Evolutionary conservation across 1,139 yeast species (phyloP).

Genomic region (Pichia inconspicua): DNA sequence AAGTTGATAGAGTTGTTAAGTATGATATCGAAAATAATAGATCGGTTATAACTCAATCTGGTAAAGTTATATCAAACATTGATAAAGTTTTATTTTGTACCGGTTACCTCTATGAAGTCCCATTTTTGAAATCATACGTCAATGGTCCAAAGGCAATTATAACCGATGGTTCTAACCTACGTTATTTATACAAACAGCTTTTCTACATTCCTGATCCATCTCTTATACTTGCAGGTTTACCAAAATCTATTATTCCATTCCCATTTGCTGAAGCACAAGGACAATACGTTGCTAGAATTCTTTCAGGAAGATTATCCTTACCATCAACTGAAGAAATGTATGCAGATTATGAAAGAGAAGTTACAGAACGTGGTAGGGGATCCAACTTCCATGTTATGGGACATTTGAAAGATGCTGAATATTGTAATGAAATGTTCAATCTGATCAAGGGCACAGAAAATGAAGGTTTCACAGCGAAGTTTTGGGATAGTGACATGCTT

Average conservation of each 20-base stretch:
- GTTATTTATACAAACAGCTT: slow-evolving; percentile 36
- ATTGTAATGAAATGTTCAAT: slow-evolving; percentile 24
- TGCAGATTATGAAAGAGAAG: slow-evolving; percentile 17
- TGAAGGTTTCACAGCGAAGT: slow-evolving; percentile 26
- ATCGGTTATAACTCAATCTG: slow-evolving; percentile 29
- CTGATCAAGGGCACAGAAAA: slow-evolving; percentile 21
- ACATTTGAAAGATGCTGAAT: slow-evolving; percentile 25
- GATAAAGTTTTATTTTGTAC: slow-evolving; percentile 42
- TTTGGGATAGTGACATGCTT: slow-evolving; percentile 22
- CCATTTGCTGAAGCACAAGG: slow-evolving; percentile 43
- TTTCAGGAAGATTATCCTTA: slow-evolving; percentile 34
- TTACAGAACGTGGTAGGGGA: slow-evolving; percentile 23
- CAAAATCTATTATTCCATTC: slow-evolving; percentile 39
- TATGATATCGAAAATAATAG: slow-evolving; percentile 26
- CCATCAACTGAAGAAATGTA: slow-evolving; percentile 33
- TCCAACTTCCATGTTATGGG: slow-evolving; percentile 25
- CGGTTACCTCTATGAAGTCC: slow-evolving; percentile 39
- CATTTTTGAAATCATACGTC: slow-evolving; percentile 33
- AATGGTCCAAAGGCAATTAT: slow-evolving; percentile 26
- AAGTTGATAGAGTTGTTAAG: slow-evolving; percentile 28
- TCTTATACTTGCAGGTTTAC: slow-evolving; percentile 33
- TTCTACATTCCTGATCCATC: slow-evolving; percentile 41
- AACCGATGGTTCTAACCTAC: slow-evolving; percentile 31
- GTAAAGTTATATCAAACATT: slow-evolving; percentile 27
- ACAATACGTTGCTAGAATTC: slow-evolving; percentile 36